Evolutionary conservation across 2,329 filamentous ascomycete species (phyloP).

Genomic region (Neopestalotiopsis rosae): DNA sequence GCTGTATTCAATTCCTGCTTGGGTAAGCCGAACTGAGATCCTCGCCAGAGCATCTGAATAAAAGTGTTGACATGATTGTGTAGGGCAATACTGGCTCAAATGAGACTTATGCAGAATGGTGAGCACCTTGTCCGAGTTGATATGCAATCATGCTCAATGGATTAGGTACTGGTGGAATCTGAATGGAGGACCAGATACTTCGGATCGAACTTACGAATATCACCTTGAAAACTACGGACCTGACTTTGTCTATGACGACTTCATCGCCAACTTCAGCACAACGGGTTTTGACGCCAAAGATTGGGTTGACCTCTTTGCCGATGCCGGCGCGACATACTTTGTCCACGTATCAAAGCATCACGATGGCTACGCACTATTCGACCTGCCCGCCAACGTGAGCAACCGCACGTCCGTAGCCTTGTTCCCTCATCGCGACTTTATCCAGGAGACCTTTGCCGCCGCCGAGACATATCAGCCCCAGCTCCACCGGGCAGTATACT

Average conservation of each 20-base stretch:
- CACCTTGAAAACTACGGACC: conserved; percentile 56
- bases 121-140: conserved; percentile 31
- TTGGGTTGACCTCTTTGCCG: conserved; percentile 44
- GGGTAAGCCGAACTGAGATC: conserved; percentile 33
- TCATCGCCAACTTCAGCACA: conserved; percentile 58
- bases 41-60: not conserved
- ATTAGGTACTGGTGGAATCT: conserved; percentile 19
- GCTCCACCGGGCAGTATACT: conserved; percentile 51
- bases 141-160: not conserved
- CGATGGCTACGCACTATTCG: conserved; percentile 53
- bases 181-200: conserved; percentile 46
- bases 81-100: conserved; percentile 45
- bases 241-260: conserved; percentile 60
- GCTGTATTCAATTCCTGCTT: conserved; percentile 59
- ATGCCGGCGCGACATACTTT: conserved; percentile 48
- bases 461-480: conserved; percentile 45
- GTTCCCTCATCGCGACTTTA: conserved; percentile 45
- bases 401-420: conserved; percentile 46
- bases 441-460: conserved; percentile 50
- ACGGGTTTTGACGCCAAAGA: conserved; percentile 53
- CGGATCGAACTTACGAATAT: conserved; percentile 50
- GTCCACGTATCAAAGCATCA: conserved; percentile 54
- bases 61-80: not conserved
- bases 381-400: conserved; percentile 40
- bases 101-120: conserved; percentile 51